These are phyloP conservation scores for Gypsophila paniculata DNA, from an alignment of 179 eudicot genomes.

Conservation along the genomic window DNA sequence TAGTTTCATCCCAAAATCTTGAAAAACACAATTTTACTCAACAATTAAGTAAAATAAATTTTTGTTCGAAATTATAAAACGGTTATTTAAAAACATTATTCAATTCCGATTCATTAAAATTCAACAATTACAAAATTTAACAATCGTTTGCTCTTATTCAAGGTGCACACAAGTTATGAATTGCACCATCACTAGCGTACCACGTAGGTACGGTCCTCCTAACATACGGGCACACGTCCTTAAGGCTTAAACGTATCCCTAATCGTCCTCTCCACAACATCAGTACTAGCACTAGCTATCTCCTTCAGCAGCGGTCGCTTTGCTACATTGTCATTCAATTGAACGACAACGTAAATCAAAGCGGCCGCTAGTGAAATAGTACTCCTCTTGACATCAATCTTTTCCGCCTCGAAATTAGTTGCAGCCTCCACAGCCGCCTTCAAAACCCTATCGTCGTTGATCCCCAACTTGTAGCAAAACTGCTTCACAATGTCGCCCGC, in stretches of 20 bases:
- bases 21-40: too few species aligned
- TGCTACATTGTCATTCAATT: conserved; percentile 46
- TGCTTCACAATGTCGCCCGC: conserved; percentile 29
- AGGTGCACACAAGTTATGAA: too few species aligned
- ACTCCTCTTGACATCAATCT: conserved; percentile 60
- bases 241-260: conserved; percentile 52
- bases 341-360: conserved; percentile 57
- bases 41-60: too few species aligned
- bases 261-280: conserved; percentile 78
- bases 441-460: conserved; percentile 25
- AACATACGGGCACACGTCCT: conserved; percentile 54
- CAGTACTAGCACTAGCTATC: conserved; percentile 52
- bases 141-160: too few species aligned
- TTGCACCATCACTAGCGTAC: conserved; percentile 42
- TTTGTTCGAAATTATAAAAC: too few species aligned
- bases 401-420: conserved; percentile 27
- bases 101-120: too few species aligned
- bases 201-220: conserved; percentile 56
- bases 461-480: conserved; percentile 40
- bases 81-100: too few species aligned
- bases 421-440: conserved; percentile 48
- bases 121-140: too few species aligned
- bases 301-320: conserved; percentile 28
- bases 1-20: too few species aligned
- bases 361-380: conserved; percentile 83